A percentile compares a stretch with the other conserved stretches of the same genome.
These are phyloP conservation scores for Backusella tarrabulga DNA, from an alignment of 192 early-diverging fungal species.

Conservation along the genomic window DNA sequence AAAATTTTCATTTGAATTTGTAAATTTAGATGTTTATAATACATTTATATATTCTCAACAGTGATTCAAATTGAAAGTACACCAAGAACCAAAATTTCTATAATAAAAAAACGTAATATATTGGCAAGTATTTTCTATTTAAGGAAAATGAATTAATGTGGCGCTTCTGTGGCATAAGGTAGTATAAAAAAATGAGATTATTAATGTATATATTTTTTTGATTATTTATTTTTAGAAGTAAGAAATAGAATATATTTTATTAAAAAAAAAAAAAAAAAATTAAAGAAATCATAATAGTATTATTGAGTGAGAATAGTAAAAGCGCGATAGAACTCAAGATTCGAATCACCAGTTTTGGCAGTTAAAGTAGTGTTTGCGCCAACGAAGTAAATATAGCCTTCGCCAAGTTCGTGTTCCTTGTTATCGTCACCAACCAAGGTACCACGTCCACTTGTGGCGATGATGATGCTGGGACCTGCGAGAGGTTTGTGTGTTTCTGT, in stretches of 20 bases:
- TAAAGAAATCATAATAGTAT: neutral
- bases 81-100: neutral
- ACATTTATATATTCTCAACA: too few species aligned
- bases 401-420: slow-evolving; percentile 37
- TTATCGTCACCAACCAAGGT: slow-evolving; percentile 28
- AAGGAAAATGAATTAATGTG: neutral
- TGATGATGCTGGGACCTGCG: slow-evolving; percentile 81
- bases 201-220: neutral
- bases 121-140: neutral
- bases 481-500: slow-evolving; percentile 45
- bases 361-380: slow-evolving; percentile 54
- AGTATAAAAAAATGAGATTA: neutral
- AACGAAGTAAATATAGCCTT: slow-evolving; percentile 81
- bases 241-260: too few species aligned
- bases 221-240: neutral
- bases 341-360: slow-evolving; percentile 39
- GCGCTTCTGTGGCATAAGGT: neutral
- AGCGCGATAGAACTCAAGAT: slow-evolving; percentile 46
- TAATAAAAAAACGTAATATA: neutral
- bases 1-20: too few species aligned
- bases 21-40: too few species aligned
- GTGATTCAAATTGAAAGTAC: neutral
- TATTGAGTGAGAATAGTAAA: slow-evolving; percentile 34
- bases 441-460: slow-evolving; percentile 80
- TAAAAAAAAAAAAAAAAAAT: too few species aligned